These are phyloP conservation scores for Neonectria punicea DNA, from an alignment of 2,329 filamentous ascomycete genomes.

Conservation along the genomic window DNA sequence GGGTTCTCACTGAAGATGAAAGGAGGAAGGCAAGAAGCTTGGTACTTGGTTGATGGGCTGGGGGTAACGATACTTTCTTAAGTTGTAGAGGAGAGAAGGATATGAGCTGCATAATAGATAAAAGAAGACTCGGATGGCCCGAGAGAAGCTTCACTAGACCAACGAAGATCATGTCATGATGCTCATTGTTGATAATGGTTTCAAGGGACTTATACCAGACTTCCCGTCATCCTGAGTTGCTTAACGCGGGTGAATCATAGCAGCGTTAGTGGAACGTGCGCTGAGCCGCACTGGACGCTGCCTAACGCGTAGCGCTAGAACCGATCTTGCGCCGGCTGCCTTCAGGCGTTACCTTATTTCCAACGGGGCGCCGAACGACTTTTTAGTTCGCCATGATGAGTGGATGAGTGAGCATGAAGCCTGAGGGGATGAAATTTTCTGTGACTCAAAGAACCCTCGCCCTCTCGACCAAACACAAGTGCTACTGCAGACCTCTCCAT, in stretches of 20 bases:
- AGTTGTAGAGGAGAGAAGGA: conserved; percentile 13
- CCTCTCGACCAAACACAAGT: conserved; percentile 23
- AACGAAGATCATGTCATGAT: not conserved
- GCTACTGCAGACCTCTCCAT: conserved; percentile 11
- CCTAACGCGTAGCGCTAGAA: conserved; percentile 12
- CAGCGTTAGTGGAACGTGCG: conserved; percentile 10
- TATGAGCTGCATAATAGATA: conserved; percentile 25
- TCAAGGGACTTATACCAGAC: too few species aligned
- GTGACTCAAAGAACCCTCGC: conserved; percentile 37
- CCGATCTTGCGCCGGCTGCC: conserved; percentile 20
- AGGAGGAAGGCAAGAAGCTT: conserved; percentile 76
- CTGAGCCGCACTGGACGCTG: conserved; percentile 14
- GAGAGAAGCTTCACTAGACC: not conserved
- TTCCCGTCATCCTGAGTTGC: too few species aligned
- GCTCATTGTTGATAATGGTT: not conserved
- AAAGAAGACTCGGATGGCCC: conserved; percentile 10
- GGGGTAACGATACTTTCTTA: conserved; percentile 11
- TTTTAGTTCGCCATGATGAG: conserved; percentile 41
- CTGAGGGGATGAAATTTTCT: conserved; percentile 42
- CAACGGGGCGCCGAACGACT: conserved; percentile 25
- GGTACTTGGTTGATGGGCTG: conserved; percentile 54
- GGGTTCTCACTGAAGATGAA: conserved; percentile 79
- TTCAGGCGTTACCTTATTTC: conserved; percentile 32
- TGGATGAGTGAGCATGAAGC: conserved; percentile 37
- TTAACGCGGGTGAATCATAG: too few species aligned